Evolutionary conservation across 768 basidiomycete species (phyloP).

Genomic region (Thelephora ganbajun): DNA sequence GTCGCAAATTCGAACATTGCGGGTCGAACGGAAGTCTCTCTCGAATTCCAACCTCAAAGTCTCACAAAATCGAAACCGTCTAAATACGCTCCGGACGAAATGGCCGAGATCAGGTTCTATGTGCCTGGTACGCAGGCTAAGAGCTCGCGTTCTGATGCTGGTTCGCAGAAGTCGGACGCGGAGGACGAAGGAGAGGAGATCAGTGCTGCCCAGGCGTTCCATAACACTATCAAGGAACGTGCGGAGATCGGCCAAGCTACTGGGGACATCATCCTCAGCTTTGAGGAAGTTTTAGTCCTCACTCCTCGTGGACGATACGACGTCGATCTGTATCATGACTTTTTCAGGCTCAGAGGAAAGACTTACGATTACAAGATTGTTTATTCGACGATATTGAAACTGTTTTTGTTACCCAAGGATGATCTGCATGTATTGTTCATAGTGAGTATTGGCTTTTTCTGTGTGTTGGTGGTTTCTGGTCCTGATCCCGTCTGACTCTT

Average conservation of each 20-base stretch:
- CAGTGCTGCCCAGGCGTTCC: constrained; percentile 91
- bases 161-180: constrained; percentile 58
- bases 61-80: constrained; percentile 31
- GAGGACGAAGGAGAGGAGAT: constrained; percentile 67
- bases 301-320: constrained; percentile 96
- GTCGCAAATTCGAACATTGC: constrained; percentile 98
- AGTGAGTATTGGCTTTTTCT: constrained; percentile 30
- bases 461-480: not conserved
- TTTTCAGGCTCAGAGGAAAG: constrained; percentile 90
- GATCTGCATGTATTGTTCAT: constrained; percentile 94
- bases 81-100: constrained; percentile 51
- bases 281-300: constrained; percentile 87
- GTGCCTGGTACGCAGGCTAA: constrained; percentile 71
- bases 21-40: constrained; percentile 93
- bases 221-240: constrained; percentile 90
- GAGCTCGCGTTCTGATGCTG: constrained; percentile 48
- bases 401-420: constrained; percentile 94
- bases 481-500: constrained; percentile 2
- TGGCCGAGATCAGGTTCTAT: constrained; percentile 93
- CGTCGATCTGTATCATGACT: constrained; percentile 95
- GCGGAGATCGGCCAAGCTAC: constrained; percentile 87
- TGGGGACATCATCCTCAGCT: constrained; percentile 86
- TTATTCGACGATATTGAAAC: constrained; percentile 70
- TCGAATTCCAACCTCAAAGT: constrained; percentile 59
- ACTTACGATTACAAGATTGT: constrained; percentile 98